Conservation (phyloP, 495 filamentous ascomycete genomes). For the Tuber calosporum region DNA sequence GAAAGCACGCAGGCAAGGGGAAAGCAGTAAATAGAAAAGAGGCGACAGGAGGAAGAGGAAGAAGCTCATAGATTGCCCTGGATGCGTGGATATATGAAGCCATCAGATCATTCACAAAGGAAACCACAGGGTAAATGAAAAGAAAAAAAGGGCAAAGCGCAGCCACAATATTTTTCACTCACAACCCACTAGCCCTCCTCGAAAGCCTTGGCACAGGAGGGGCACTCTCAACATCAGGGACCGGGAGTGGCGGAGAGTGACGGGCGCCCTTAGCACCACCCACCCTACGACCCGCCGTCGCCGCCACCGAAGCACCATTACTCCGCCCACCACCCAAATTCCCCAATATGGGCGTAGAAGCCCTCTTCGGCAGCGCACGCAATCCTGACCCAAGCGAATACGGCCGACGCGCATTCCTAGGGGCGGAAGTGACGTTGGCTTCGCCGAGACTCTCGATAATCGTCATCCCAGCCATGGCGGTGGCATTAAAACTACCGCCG, state of each 20-base stretch:
- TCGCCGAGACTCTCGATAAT: slow-evolving; percentile 33
- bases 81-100: neutral
- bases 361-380: slow-evolving; percentile 24
- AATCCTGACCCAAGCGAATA: slow-evolving; percentile 14
- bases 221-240: slow-evolving; percentile 17
- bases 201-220: slow-evolving; percentile 23
- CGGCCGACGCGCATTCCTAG: slow-evolving; percentile 11
- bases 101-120: neutral
- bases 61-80: neutral
- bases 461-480: slow-evolving; percentile 29
- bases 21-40: neutral
- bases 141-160: neutral
- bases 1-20: neutral
- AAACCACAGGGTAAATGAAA: neutral
- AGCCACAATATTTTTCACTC: neutral
- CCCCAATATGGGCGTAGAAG: slow-evolving; percentile 10
- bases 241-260: slow-evolving; percentile 8
- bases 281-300: slow-evolving; percentile 1
- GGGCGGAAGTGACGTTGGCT: slow-evolving; percentile 1
- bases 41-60: neutral
- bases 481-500: slow-evolving; percentile 32
- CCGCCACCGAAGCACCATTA: slow-evolving; percentile 17
- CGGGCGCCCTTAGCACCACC: neutral
- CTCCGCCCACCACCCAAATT: slow-evolving; percentile 16
- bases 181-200: neutral